Evolutionary conservation across 139 green algal genomes (phyloP).

Genomic region (Volvox reticuliferus): DNA sequence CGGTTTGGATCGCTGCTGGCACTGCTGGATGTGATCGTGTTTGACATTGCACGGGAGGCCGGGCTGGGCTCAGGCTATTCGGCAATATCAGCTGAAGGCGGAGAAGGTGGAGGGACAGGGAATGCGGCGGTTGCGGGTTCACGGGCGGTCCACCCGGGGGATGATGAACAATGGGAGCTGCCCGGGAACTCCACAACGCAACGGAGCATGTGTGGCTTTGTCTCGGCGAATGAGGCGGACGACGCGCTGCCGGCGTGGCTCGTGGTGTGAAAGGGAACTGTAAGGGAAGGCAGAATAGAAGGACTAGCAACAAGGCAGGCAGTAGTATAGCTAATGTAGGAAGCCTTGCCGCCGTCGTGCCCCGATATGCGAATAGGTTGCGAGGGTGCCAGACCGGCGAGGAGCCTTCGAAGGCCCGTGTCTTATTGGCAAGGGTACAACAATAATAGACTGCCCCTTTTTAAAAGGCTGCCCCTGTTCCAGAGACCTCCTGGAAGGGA

Average conservation of each 20-base stretch:
- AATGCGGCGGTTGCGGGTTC: not conserved
- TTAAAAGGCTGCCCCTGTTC: too few relatives aligned
- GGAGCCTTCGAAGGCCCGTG: too few relatives aligned
- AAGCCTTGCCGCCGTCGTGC: too few relatives aligned
- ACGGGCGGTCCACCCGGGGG: not conserved
- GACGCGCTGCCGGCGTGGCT: not conserved
- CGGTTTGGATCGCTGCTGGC: constrained; percentile 26
- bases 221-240: constrained; percentile 3
- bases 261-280: not conserved
- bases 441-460: too few relatives aligned
- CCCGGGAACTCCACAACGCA: not conserved
- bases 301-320: too few relatives aligned
- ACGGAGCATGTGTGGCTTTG: not conserved
- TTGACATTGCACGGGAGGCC: constrained; percentile 19
- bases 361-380: too few relatives aligned
- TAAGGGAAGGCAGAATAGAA: too few relatives aligned
- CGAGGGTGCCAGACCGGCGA: too few relatives aligned
- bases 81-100: not conserved
- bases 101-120: not conserved
- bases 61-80: constrained; percentile 27
- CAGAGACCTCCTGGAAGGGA: too few relatives aligned
- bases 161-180: constrained; percentile 43
- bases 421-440: too few relatives aligned
- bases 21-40: constrained; percentile 36
- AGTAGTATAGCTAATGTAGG: too few relatives aligned